Percentiles rank a stretch among this genome's conserved stretches.
Evolutionary conservation across 2,329 filamentous ascomycete genomes (phyloP).

Genomic region (Diaporthe ilicicola): DNA sequence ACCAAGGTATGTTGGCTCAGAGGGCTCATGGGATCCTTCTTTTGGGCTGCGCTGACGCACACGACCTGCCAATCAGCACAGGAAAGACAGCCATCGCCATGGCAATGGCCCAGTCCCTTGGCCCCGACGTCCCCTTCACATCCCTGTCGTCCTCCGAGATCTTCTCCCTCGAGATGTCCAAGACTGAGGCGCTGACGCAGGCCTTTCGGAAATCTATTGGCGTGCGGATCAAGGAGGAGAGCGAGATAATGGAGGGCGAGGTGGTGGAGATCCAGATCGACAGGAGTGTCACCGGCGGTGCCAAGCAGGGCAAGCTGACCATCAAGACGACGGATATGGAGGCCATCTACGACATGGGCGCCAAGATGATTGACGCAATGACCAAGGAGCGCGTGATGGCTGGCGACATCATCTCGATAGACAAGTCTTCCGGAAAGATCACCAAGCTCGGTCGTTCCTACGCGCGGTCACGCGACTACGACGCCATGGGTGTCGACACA

Average conservation of each 20-base stretch:
- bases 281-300: constrained; percentile 92
- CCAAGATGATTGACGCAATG: constrained; percentile 99
- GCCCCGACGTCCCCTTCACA: constrained; percentile 94
- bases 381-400: constrained; percentile 99
- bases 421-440: constrained; percentile 98
- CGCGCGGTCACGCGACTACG: constrained; percentile 94
- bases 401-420: constrained; percentile 97
- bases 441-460: constrained; percentile 96
- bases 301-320: constrained; percentile 98
- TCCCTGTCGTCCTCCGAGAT: constrained; percentile 96
- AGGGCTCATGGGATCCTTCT: background rate
- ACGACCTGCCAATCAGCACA: constrained; percentile 65
- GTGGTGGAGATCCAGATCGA: constrained; percentile 99
- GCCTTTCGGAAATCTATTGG: constrained; percentile 99
- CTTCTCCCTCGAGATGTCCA: constrained; percentile 99
- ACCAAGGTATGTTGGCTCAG: constrained; percentile 67
- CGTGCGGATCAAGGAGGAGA: constrained; percentile 98
- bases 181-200: constrained; percentile 97
- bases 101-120: constrained; percentile 97
- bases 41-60: constrained; percentile 4
- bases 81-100: constrained; percentile 99
- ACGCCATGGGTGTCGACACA: constrained; percentile 98
- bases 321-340: constrained; percentile 99
- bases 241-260: constrained; percentile 98
- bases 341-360: constrained; percentile 98